Evolutionary conservation across 2,329 filamentous ascomycete species (phyloP).

Genomic region (Aureobasidium sp.): DNA sequence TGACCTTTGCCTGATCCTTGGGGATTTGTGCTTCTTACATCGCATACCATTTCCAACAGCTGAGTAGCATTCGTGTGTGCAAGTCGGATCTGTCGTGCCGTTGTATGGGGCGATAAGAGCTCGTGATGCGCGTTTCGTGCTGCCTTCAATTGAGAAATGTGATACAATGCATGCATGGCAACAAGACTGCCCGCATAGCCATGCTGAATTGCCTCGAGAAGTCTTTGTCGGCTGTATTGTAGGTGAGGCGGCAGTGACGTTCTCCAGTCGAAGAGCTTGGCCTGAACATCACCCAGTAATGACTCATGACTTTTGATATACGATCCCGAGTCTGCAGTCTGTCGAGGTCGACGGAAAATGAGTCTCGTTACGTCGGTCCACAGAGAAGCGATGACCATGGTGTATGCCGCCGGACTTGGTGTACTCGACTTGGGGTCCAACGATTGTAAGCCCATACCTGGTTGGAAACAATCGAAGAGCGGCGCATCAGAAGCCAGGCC

Average conservation of each 20-base stretch:
- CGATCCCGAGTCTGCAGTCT: slow-evolving; percentile 27
- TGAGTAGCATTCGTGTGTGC: slow-evolving; percentile 45
- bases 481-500: slow-evolving; percentile 50
- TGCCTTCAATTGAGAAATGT: slow-evolving; percentile 54
- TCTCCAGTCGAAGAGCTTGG: slow-evolving; percentile 50
- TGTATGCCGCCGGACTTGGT: slow-evolving; percentile 11
- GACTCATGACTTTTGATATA: slow-evolving; percentile 40
- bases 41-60: slow-evolving; percentile 41
- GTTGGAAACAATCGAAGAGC: slow-evolving; percentile 41
- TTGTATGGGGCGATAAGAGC: slow-evolving; percentile 33
- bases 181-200: slow-evolving; percentile 52
- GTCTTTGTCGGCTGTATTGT: slow-evolving; percentile 46
- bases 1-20: slow-evolving; percentile 5
- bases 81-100: slow-evolving; percentile 39
- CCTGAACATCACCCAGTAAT: slow-evolving; percentile 45
- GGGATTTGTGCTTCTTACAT: slow-evolving; percentile 25
- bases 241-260: slow-evolving; percentile 47
- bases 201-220: slow-evolving; percentile 45
- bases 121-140: slow-evolving; percentile 49
- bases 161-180: slow-evolving; percentile 58
- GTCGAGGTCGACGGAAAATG: slow-evolving; percentile 45
- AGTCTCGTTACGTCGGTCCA: slow-evolving; percentile 57
- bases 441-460: neutral
- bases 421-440: neutral
- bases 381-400: slow-evolving; percentile 37